Conservation (phyloP, 495 filamentous ascomycete genomes). For the Talaromyces nanjingensis region DNA sequence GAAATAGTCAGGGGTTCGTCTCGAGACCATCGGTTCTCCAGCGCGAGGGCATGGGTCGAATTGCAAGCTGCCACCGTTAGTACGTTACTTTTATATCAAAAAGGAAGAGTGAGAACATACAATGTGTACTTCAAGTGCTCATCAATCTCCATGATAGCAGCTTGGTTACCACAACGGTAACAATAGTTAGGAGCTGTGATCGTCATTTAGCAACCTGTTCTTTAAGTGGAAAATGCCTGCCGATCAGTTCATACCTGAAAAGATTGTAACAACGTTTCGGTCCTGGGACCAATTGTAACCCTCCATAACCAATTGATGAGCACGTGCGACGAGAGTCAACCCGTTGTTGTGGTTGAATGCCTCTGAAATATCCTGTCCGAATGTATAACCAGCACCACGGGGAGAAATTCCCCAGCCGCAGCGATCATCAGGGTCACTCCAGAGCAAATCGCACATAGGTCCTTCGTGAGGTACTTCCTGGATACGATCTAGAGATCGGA, state of each 20-base stretch:
- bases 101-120: conserved; percentile 49
- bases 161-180: conserved; percentile 97
- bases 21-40: conserved; percentile 97
- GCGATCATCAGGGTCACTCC: conserved; percentile 96
- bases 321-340: conserved; percentile 86
- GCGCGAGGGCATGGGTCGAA: conserved; percentile 97
- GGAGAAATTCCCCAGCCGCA: conserved; percentile 99
- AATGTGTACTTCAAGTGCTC: conserved; percentile 99
- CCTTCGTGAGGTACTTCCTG: conserved; percentile 98
- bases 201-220: conserved; percentile 4
- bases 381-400: conserved; percentile 95
- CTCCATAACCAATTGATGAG: conserved; percentile 97
- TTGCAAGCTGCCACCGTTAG: conserved; percentile 66
- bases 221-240: neutral
- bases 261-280: conserved; percentile 96
- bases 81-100: conserved; percentile 5
- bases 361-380: conserved; percentile 98
- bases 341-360: conserved; percentile 99
- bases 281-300: conserved; percentile 98
- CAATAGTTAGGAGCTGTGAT: conserved; percentile 88
- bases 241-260: conserved; percentile 62
- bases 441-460: conserved; percentile 96
- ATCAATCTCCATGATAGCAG: conserved; percentile 99
- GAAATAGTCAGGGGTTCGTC: conserved; percentile 97
- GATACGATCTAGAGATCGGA: conserved; percentile 88